Evolutionary conservation across 2,329 filamentous ascomycete species (phyloP), one percentile per base, ranked within the genome.

Genomic region (Zasmidium citrigriseum): DNA sequence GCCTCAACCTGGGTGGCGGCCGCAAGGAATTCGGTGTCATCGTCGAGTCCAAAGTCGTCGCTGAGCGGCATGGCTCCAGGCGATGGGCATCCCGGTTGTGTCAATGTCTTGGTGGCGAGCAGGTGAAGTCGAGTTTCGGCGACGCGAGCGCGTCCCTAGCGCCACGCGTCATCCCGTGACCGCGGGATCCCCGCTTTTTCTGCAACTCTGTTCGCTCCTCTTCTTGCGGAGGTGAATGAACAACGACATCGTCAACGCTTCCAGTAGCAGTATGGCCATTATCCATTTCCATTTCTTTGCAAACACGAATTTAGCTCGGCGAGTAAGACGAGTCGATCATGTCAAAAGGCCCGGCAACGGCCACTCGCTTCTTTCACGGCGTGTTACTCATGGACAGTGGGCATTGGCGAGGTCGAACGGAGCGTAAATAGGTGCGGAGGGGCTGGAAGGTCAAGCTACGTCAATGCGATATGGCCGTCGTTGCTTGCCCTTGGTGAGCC

Each of bases 11-110:
- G 69, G 1, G 70, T 70, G 5, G 70, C 70, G 11, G 63, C 70
- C 20, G 64, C 68, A 34, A 73, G 44, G 55, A 72, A 72, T 27
- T 52, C 63, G 21, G 68, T 68, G 51, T 73, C 70, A 57, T 73
- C 70, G 20, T 71, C 70, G 25, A 66, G 55, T 10, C 69, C 70
- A 45, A 65, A 73, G 48, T 72, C 70, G 53, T 72, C 70, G 61
- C 70, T 72, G 63, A 64, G 58, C 50, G 65, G 60, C 70, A 71
- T 72, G 24, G 49, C 50, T 34, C 22, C 52, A 29, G 12, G 3
- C 2, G 4, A 14, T 23, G 38, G 20, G 38, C 63, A 61, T 61
- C 16, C 45, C 49, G 57, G 23, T 45, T 3, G 18, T 12, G 7
- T 25, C 7, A 23, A 29, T 50, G 25, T 22, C 20, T 48, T 47